phyloP scores from a whole-genome alignment of 2,329 filamentous ascomycete species.

The Stagonosporopsis cucurbitacearum region DNA sequence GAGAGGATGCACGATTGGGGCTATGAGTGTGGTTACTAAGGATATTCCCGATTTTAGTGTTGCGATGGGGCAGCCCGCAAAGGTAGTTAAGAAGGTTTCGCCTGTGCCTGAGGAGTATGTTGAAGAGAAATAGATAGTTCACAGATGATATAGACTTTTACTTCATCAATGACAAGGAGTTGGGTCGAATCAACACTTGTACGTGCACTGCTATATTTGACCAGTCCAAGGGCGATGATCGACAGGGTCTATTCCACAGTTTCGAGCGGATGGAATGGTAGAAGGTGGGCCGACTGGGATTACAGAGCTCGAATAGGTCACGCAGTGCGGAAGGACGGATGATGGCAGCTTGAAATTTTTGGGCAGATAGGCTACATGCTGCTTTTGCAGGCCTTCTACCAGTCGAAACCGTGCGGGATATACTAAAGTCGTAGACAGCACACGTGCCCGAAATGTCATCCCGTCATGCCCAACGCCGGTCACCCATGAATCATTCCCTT shows the following conservation, averaged over 20 bases:
- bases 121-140: neutral
- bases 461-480: constrained; percentile 48
- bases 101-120: constrained; percentile 20
- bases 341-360: constrained; percentile 46
- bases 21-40: constrained; percentile 84
- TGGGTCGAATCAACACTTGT: neutral
- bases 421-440: constrained; percentile 40
- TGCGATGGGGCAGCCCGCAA: constrained; percentile 71
- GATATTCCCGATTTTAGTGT: constrained; percentile 68
- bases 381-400: constrained; percentile 36
- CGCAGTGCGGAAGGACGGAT: constrained; percentile 24
- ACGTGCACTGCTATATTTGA: neutral
- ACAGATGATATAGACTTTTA: neutral
- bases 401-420: constrained; percentile 40
- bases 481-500: constrained; percentile 44
- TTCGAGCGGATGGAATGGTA: neutral
- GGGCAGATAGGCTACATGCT: constrained; percentile 38
- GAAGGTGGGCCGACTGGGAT: neutral
- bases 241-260: neutral
- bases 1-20: constrained; percentile 74
- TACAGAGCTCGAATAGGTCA: neutral
- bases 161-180: neutral
- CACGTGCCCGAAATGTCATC: constrained; percentile 40
- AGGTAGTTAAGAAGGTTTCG: constrained; percentile 55
- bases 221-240: neutral